Conservation (phyloP, 2,329 filamentous ascomycete species). For the Fusarium pseudoanthophilum region DNA sequence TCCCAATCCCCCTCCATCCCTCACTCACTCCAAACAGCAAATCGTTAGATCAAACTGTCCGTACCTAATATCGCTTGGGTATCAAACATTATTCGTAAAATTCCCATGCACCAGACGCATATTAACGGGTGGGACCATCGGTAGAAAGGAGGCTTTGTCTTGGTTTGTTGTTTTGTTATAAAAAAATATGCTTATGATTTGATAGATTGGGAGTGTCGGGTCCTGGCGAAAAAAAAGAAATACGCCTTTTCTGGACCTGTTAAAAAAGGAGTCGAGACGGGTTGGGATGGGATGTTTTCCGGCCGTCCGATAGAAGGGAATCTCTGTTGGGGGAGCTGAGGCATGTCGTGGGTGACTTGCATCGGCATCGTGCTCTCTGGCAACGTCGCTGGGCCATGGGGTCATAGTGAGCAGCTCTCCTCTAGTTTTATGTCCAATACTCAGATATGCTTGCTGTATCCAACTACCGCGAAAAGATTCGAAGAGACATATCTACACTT, state of each 20-base stretch:
- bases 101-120: conserved; percentile 35
- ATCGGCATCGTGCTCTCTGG: background rate
- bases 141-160: conserved; percentile 33
- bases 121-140: conserved; percentile 23
- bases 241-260: background rate
- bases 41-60: conserved; percentile 12
- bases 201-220: conserved; percentile 2
- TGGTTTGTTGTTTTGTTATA: conserved; percentile 32
- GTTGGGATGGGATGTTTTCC: background rate
- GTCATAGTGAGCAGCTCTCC: background rate
- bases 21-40: background rate
- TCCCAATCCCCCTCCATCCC: background rate
- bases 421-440: conserved; percentile 30
- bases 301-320: conserved; percentile 24
- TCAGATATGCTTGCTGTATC: conserved; percentile 18
- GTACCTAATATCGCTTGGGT: conserved; percentile 32
- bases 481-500: conserved; percentile 71
- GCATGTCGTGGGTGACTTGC: background rate
- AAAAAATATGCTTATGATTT: background rate
- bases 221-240: background rate
- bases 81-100: conserved; percentile 42
- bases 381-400: background rate
- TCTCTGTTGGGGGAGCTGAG: background rate
- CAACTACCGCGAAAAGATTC: conserved; percentile 72
- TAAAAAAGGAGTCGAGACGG: conserved; percentile 1